Percentiles rank a stretch among this genome's conserved stretches.
Conservation (phyloP, 129 eudicot species). For the Artemisia annua region DNA sequence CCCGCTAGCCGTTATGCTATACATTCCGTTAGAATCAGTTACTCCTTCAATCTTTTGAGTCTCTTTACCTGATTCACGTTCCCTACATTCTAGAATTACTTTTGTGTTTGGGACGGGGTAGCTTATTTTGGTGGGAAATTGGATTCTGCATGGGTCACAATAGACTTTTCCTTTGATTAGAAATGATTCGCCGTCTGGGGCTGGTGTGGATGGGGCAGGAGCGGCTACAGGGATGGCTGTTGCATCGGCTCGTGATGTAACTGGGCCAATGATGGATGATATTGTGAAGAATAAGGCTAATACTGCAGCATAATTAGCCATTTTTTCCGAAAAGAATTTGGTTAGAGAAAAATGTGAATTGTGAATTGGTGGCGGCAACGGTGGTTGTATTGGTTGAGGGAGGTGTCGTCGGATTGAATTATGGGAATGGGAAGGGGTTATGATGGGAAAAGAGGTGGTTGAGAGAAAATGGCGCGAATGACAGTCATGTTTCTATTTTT, state of each 20-base stretch:
- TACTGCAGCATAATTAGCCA: conserved; percentile 28
- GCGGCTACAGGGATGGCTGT: not conserved
- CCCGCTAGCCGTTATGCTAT: conserved; percentile 36
- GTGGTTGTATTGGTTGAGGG: not conserved
- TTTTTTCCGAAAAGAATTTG: not conserved
- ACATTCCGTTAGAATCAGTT: conserved; percentile 29
- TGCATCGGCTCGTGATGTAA: conserved; percentile 20
- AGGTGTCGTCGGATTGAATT: conserved; percentile 5
- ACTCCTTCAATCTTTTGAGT: conserved; percentile 8
- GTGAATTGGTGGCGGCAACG: not conserved
- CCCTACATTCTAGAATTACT: conserved; percentile 24
- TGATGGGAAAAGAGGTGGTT: conserved; percentile 21
- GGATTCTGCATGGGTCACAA: conserved; percentile 60
- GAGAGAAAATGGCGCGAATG: conserved; percentile 37
- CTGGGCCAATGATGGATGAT: conserved; percentile 25
- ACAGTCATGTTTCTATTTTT: conserved; percentile 21
- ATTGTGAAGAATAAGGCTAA: conserved; percentile 28
- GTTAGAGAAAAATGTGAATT: not conserved
- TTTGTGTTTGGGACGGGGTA: conserved; percentile 33
- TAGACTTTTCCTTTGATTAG: conserved; percentile 50
- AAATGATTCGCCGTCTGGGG: conserved; percentile 20
- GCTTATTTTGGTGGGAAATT: conserved; percentile 49
- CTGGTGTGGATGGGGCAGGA: not conserved
- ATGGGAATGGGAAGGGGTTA: conserved; percentile 14
- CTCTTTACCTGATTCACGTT: conserved; percentile 13